Evolutionary conservation across 345 rosid species (phyloP), one percentile per base, ranked within the genome.

Genomic region (Aquilaria sinensis): DNA sequence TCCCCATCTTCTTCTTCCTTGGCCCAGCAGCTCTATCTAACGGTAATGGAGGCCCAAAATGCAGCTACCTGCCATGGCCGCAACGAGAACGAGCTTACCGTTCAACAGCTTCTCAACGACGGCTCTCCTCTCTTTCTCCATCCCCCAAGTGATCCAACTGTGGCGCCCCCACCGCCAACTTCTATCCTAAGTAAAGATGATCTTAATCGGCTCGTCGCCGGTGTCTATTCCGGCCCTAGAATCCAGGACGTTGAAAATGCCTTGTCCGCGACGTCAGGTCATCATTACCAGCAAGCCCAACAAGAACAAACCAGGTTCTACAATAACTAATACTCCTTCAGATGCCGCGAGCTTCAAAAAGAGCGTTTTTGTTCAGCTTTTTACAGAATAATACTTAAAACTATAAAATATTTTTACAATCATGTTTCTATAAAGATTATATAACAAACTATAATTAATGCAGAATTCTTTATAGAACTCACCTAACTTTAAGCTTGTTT

Each of bases 181-280:
- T 53, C 6, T 45, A 46, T 53, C 11, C 72, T 23, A 9, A 69
- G 60, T 33, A 73, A 85, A 31, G 71, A 60, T 29, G 32, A 72
- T 48, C 47, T 67, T 16, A 75, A 74, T 60, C 63, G 54, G 47
- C 69, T 77, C 61, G 48, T 72, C 29, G 77, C 89, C 49, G 61
- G 60, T 10, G 67, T 80, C 47, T 81, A 82, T 58, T 83, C 89
- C 0, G 81, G 88, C 12, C 92, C 96, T 47, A 78, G 78, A 37
- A 80, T 85, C 45, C 66, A 69, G 31, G 92, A 89, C 65, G 67
- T 83, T 8, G 73, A 83, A 53, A 68, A 79, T 63, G 80, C 85
- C 68, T 64, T 85, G 8, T 70, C 83, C 12, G 29, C 56, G 47
- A 56, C 76, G 33, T 31, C 64, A 63, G 58, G 57, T 10, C 73